A percentile compares a stretch with the other conserved stretches of the same genome.
Conservation (phyloP, 2,329 filamentous ascomycete species). For the Penicillium sumatraense region DNA sequence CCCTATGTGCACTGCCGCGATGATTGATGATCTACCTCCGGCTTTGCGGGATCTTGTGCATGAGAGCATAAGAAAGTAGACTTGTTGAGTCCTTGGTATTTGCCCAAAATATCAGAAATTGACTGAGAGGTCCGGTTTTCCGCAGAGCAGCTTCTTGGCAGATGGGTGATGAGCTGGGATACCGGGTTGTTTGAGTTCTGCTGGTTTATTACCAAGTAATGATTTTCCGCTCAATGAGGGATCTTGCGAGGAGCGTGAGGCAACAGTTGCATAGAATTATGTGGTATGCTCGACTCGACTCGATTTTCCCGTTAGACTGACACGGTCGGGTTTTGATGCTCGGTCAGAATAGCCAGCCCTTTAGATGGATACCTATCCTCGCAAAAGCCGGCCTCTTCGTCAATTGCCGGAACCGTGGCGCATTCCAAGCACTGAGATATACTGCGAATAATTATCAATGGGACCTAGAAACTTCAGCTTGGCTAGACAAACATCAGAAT, state of each 20-base stretch:
- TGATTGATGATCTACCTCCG: neutral
- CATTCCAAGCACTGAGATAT: conserved; percentile 1
- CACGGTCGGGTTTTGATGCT: neutral
- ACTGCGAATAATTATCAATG: neutral
- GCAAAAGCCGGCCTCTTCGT: neutral
- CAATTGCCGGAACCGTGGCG: neutral
- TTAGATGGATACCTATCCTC: no score
- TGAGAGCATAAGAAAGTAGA: neutral
- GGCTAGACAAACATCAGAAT: neutral
- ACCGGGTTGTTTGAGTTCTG: neutral
- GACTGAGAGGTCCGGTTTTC: neutral
- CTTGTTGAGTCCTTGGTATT: neutral
- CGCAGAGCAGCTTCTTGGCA: neutral
- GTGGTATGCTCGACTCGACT: neutral
- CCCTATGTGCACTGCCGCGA: neutral
- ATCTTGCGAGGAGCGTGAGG: neutral
- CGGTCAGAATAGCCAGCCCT: neutral
- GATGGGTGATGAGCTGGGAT: neutral
- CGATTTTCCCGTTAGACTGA: neutral
- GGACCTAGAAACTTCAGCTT: neutral
- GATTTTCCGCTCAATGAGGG: neutral
- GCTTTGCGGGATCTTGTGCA: neutral
- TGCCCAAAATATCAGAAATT: neutral
- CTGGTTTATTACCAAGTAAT: neutral
- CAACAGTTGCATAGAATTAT: neutral